Conservation (phyloP, 352 stramenopile genomes). For the Globisporangium rhizosaccharum region DNA sequence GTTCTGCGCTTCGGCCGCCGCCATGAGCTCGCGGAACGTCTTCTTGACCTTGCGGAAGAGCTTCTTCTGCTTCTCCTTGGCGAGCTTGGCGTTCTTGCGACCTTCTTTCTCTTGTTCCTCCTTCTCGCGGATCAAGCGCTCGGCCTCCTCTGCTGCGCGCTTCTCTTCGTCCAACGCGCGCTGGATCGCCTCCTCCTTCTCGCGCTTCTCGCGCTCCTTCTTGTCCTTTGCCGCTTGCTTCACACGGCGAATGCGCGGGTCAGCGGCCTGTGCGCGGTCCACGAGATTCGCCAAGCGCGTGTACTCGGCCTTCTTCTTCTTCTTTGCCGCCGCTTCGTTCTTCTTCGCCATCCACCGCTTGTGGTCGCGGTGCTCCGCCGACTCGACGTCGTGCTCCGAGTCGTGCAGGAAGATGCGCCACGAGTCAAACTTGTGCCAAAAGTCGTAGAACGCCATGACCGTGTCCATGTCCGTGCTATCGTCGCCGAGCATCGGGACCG, state of each 20-base stretch:
- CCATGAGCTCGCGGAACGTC: constrained; percentile 75
- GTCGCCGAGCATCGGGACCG: constrained; percentile 63
- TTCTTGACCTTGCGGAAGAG: constrained; percentile 82
- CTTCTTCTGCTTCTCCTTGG: constrained; percentile 85
- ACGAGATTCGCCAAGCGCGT: constrained; percentile 72
- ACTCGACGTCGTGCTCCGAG: constrained; percentile 82
- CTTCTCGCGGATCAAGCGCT: constrained; percentile 33
- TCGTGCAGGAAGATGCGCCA: constrained; percentile 83
- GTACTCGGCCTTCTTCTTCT: constrained; percentile 89
- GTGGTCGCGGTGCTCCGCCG: constrained; percentile 77
- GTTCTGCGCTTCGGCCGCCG: constrained; percentile 48
- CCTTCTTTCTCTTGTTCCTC: constrained; percentile 67
- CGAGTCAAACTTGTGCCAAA: constrained; percentile 87
- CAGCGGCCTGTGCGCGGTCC: constrained; percentile 65
- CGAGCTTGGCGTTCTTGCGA: constrained; percentile 67
- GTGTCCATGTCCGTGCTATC: constrained; percentile 56
- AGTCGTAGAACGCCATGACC: constrained; percentile 85
- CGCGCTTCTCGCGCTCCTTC: constrained; percentile 63
- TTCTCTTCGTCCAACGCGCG: constrained; percentile 65
- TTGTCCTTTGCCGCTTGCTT: constrained; percentile 85
- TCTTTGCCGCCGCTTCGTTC: constrained; percentile 80
- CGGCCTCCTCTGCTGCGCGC: constrained; percentile 49
- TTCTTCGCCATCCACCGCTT: constrained; percentile 89
- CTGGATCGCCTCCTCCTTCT: constrained; percentile 73
- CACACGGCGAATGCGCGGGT: constrained; percentile 74